Conservation (phyloP, 805 yeast species). For the Kazachstania africana region DNA sequence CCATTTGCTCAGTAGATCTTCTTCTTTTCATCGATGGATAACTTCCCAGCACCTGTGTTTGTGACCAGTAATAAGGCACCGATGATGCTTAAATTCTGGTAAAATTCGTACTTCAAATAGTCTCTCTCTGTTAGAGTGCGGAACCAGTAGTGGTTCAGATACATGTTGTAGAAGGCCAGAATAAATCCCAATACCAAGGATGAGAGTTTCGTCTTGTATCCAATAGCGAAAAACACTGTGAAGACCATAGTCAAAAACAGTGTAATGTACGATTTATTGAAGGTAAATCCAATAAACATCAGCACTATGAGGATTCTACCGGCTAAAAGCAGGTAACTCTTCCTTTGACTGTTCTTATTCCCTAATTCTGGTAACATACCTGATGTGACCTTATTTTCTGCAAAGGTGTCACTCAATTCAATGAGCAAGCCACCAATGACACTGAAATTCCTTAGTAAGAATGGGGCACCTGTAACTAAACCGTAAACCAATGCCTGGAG, state of each 20-base stretch:
- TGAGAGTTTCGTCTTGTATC: constrained; percentile 84
- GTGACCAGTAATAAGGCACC: constrained; percentile 88
- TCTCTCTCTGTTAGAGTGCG: constrained; percentile 65
- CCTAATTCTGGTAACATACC: constrained; percentile 42
- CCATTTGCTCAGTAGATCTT: constrained; percentile 84
- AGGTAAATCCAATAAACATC: constrained; percentile 74
- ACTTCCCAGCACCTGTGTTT: constrained; percentile 92
- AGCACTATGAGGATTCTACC: constrained; percentile 83
- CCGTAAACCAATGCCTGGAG: constrained; percentile 87
- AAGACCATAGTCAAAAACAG: constrained; percentile 61
- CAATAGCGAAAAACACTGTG: constrained; percentile 71
- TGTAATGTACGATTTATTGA: constrained; percentile 61
- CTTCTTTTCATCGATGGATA: constrained; percentile 90
- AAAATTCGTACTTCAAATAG: constrained; percentile 82
- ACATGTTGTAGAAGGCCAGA: constrained; percentile 62
- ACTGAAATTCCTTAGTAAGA: constrained; percentile 77
- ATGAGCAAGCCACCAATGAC: constrained; percentile 87
- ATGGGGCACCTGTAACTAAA: constrained; percentile 64
- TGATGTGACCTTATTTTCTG: constrained; percentile 53
- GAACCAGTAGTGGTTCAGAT: constrained; percentile 84
- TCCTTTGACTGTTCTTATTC: constrained; percentile 44
- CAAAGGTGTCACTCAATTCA: constrained; percentile 79
- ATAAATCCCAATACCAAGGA: constrained; percentile 62
- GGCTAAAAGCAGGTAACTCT: constrained; percentile 73
- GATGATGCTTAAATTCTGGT: constrained; percentile 87